Evolutionary conservation across 441 rosid genomes (phyloP).

Genomic region (Arabidopsis lyrata): DNA sequence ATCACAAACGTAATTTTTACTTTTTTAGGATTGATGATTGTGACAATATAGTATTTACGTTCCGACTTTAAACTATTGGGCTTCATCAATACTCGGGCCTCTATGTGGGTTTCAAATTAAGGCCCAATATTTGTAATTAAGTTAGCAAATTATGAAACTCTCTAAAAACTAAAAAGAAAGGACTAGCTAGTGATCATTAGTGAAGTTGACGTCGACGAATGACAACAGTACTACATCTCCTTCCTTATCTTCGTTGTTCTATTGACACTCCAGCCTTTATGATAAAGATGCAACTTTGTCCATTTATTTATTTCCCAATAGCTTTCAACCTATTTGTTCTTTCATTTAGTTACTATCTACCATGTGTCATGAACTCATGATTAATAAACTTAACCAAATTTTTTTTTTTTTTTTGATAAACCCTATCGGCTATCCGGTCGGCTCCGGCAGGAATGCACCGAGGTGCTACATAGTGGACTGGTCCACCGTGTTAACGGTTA

Average conservation of each 20-base stretch:
- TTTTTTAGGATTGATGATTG: too few relatives aligned
- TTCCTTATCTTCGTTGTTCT: slow-evolving; percentile 24
- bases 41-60: too few relatives aligned
- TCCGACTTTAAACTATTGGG: neutral
- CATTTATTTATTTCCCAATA: slow-evolving; percentile 17
- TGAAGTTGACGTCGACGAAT: slow-evolving; percentile 34
- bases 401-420: too few relatives aligned
- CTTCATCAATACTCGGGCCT: slow-evolving; percentile 2
- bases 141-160: neutral
- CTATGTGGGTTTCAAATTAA: neutral
- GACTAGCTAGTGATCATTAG: neutral
- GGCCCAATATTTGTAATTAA: slow-evolving; percentile 24
- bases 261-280: slow-evolving; percentile 38
- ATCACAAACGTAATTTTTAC: too few relatives aligned
- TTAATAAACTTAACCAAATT: neutral
- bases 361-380: neutral
- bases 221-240: neutral
- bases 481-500: too few relatives aligned
- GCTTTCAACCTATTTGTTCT: neutral
- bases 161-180: neutral
- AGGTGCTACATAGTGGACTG: too few relatives aligned
- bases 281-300: slow-evolving; percentile 35
- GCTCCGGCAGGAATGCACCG: too few relatives aligned
- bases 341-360: neutral
- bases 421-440: too few relatives aligned